Percentiles rank a stretch among this genome's conserved stretches.
Evolutionary conservation across 176 grass and related monocot species (phyloP).

Genomic region (Ensete glaucum): DNA sequence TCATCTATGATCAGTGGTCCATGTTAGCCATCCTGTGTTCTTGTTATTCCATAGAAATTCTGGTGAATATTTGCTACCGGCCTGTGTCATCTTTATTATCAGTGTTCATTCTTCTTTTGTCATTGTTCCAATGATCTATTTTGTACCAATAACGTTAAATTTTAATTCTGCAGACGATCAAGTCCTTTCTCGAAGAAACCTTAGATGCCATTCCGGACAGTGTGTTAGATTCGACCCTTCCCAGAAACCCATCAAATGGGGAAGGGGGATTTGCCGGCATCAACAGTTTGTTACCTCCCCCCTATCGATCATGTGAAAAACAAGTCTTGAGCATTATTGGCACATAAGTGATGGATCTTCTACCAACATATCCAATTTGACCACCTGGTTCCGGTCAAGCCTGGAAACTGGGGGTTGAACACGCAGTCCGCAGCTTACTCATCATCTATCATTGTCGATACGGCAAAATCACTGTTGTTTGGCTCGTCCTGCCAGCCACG

Average conservation of each 20-base stretch:
- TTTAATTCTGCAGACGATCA: slow-evolving; percentile 45
- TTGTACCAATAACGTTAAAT: neutral
- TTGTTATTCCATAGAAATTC: no score
- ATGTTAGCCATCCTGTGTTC: no score
- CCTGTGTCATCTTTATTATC: no score
- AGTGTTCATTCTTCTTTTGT: no score
- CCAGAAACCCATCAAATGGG: slow-evolving; percentile 21
- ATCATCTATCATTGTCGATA: neutral
- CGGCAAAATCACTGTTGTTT: neutral
- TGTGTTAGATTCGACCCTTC: slow-evolving; percentile 51
- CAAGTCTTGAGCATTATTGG: neutral
- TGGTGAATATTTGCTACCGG: no score
- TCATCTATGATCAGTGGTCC: no score
- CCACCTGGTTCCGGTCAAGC: neutral
- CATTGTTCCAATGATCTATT: no score
- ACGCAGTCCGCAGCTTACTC: neutral
- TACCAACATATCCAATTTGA: neutral
- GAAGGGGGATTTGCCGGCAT: slow-evolving; percentile 49
- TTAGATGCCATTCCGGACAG: slow-evolving; percentile 49
- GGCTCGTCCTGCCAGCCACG: neutral
- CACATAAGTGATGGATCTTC: no score
- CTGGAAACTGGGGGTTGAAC: neutral
- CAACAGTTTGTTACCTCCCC: slow-evolving; percentile 42
- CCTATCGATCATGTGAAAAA: slow-evolving; percentile 21
- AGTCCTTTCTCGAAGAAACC: slow-evolving; percentile 80